These are phyloP conservation scores for Euptelea pleiosperma DNA, from an alignment of 164 flowering plant species.

Conservation along the genomic window DNA sequence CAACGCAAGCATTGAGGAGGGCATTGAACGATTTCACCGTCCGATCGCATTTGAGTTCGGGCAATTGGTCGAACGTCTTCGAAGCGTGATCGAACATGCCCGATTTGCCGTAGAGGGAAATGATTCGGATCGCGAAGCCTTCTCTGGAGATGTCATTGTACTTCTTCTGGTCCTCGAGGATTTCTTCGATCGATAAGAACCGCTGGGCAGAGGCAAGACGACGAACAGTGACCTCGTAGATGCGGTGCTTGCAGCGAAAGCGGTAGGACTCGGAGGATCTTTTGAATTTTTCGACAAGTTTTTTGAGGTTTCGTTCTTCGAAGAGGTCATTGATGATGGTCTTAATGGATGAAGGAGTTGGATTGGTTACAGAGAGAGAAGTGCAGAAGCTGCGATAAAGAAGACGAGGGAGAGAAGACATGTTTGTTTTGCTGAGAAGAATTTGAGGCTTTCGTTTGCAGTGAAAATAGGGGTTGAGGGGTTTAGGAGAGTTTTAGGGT, in stretches of 20 bases:
- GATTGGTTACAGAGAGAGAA: background rate
- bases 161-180: slow-evolving; percentile 45
- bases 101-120: slow-evolving; percentile 43
- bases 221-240: slow-evolving; percentile 31
- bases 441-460: too few species aligned
- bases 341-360: background rate
- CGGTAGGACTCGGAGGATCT: slow-evolving; percentile 24
- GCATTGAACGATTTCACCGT: slow-evolving; percentile 46
- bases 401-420: slow-evolving; percentile 12
- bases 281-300: slow-evolving; percentile 42
- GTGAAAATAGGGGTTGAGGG: too few species aligned
- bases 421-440: too few species aligned
- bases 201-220: slow-evolving; percentile 34
- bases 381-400: slow-evolving; percentile 13
- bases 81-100: slow-evolving; percentile 57
- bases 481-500: too few species aligned
- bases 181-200: slow-evolving; percentile 33
- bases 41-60: slow-evolving; percentile 30
- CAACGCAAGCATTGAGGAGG: slow-evolving; percentile 40
- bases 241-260: slow-evolving; percentile 31
- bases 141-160: slow-evolving; percentile 30
- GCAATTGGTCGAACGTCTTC: slow-evolving; percentile 64
- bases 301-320: slow-evolving; percentile 30
- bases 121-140: slow-evolving; percentile 36
- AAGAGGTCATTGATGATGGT: slow-evolving; percentile 19